A percentile compares a stretch with the other conserved stretches of the same genome.
Conservation (phyloP, 2,329 filamentous ascomycete genomes). For the Hawksworthiomyces lignivorus region DNA sequence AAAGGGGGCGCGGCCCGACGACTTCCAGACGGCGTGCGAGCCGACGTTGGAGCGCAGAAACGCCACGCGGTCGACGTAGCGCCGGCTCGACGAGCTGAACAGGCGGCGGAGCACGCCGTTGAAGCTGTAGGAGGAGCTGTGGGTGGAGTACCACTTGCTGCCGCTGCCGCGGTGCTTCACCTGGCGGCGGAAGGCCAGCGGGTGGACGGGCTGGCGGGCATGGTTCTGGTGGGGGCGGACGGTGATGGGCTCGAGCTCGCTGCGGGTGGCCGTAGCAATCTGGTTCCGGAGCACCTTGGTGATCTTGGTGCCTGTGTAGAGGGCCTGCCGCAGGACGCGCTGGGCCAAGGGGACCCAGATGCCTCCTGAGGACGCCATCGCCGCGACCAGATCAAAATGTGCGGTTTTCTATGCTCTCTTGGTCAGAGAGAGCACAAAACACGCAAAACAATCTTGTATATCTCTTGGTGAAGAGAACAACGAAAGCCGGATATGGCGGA, state of each 20-base stretch:
- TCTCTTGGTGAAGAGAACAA: no score
- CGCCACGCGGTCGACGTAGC: conserved; percentile 39
- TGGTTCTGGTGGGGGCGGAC: conserved; percentile 21
- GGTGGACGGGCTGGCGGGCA: conserved; percentile 44
- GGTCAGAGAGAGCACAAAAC: neutral
- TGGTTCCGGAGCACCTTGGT: conserved; percentile 44
- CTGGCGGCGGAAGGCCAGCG: conserved; percentile 40
- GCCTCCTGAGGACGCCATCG: conserved; percentile 49
- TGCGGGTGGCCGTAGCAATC: conserved; percentile 33
- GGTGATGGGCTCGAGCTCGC: conserved; percentile 36
- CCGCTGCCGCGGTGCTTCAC: conserved; percentile 34
- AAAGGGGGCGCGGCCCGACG: conserved; percentile 75
- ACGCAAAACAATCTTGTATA: no score
- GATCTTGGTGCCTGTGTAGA: conserved; percentile 34
- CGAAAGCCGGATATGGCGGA: neutral
- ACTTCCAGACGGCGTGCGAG: conserved; percentile 46
- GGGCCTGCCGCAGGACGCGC: conserved; percentile 45
- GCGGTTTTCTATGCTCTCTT: conserved; percentile 1
- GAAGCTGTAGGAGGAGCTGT: conserved; percentile 5
- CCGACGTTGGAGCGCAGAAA: conserved; percentile 42
- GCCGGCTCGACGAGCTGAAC: conserved; percentile 31
- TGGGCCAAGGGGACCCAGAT: conserved; percentile 50
- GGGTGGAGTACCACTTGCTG: conserved; percentile 36
- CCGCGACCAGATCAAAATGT: conserved; percentile 17
- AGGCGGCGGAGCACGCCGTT: conserved; percentile 37